Conservation (phyloP, 1,139 yeast species). For the Yamadazyma atmosphaerica region DNA sequence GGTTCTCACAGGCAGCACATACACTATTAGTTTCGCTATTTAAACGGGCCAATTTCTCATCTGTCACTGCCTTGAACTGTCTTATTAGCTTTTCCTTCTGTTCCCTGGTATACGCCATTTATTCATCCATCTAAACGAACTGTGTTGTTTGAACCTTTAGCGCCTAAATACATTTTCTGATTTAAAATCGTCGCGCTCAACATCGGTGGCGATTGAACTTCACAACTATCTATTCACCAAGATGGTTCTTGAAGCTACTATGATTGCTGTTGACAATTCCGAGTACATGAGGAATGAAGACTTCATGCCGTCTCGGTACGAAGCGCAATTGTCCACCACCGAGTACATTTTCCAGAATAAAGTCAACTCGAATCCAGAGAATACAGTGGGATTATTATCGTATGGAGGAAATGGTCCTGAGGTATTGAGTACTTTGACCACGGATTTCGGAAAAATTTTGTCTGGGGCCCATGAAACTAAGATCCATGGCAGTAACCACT, state of each 20-base stretch:
- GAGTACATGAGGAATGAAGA: constrained; percentile 97
- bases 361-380: constrained; percentile 88
- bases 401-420: constrained; percentile 85
- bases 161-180: no score
- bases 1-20: constrained; percentile 16
- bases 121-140: no score
- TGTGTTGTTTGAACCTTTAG: no score
- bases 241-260: constrained; percentile 95
- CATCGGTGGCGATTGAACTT: constrained; percentile 6
- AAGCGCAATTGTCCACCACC: constrained; percentile 92
- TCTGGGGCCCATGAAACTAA: constrained; percentile 86
- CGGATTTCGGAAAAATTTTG: constrained; percentile 83
- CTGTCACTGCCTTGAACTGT: constrained; percentile 23
- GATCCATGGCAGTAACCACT: constrained; percentile 66
- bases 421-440: constrained; percentile 84
- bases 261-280: constrained; percentile 93
- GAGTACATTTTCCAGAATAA: constrained; percentile 85
- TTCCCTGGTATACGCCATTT: constrained; percentile 17
- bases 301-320: constrained; percentile 83
- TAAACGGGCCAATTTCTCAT: constrained; percentile 19
- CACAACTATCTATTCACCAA: constrained; percentile 12
- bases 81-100: constrained; percentile 40
- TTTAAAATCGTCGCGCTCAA: not conserved
- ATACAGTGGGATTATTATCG: constrained; percentile 86
- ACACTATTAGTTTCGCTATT: constrained; percentile 17